These are phyloP conservation scores for Tinospora cordifolia DNA, from an alignment of 164 flowering plant genomes.

Conservation along the genomic window DNA sequence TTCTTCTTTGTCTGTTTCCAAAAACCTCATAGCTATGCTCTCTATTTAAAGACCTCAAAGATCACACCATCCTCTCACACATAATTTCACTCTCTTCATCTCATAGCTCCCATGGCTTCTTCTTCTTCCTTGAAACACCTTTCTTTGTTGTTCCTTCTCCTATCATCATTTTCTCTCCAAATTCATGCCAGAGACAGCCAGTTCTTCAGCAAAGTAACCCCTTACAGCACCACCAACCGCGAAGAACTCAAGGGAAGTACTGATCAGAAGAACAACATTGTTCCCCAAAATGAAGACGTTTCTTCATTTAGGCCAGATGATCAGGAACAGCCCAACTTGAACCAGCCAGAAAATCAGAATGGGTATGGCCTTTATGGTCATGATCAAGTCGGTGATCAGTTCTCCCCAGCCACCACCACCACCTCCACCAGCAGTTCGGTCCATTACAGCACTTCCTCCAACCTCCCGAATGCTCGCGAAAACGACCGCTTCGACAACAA, in stretches of 20 bases:
- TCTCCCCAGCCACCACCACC: constrained; percentile 10
- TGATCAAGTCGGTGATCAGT: neutral
- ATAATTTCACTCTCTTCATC: neutral
- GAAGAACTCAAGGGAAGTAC: neutral
- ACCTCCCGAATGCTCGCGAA: neutral
- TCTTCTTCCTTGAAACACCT: constrained; percentile 15
- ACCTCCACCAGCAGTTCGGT: neutral
- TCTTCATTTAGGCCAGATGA: constrained; percentile 16
- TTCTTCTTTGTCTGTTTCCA: constrained; percentile 9
- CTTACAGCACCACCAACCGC: neutral
- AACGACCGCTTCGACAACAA: neutral
- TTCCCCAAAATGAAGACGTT: neutral
- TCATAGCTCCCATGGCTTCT: constrained; percentile 22
- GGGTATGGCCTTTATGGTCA: constrained; percentile 34
- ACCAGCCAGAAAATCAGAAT: constrained; percentile 1
- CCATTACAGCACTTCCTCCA: neutral
- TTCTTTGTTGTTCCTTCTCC: constrained; percentile 18
- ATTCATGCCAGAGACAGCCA: constrained; percentile 38
- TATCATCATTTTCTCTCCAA: constrained; percentile 16
- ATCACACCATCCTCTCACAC: constrained; percentile 6
- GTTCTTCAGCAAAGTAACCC: constrained; percentile 35
- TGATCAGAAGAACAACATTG: neutral
- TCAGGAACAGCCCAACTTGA: constrained; percentile 9
- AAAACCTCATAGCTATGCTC: neutral
- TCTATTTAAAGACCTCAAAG: constrained; percentile 12